Percentiles rank a stretch among this genome's conserved stretches.
Conservation (phyloP, 345 rosid species). For the Lumnitzera racemosa region DNA sequence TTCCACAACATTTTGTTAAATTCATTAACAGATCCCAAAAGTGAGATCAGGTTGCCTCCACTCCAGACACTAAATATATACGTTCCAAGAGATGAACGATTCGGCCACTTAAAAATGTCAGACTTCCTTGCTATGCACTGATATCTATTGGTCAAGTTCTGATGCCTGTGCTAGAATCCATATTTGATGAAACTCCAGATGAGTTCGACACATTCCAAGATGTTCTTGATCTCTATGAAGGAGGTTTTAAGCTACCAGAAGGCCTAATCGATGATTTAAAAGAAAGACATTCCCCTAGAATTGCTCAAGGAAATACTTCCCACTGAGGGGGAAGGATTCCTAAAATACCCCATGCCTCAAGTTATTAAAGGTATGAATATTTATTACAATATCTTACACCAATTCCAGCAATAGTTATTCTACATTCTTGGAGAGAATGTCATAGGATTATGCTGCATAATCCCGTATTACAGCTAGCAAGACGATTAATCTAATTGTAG, state of each 20-base stretch:
- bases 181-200: conserved; percentile 20
- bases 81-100: conserved; percentile 38
- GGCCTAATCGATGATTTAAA: conserved; percentile 13
- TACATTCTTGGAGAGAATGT: background rate
- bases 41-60: conserved; percentile 24
- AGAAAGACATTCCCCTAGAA: conserved; percentile 23
- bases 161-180: conserved; percentile 23
- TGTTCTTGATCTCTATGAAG: conserved; percentile 22
- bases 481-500: no score
- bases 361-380: conserved; percentile 24
- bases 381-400: no score
- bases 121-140: conserved; percentile 32
- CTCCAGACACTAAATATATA: conserved; percentile 22
- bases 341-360: conserved; percentile 31
- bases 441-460: background rate
- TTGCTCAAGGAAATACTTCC: conserved; percentile 25
- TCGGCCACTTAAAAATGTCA: conserved; percentile 34
- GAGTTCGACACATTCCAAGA: conserved; percentile 39
- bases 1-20: background rate
- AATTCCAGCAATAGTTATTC: no score
- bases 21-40: conserved; percentile 20
- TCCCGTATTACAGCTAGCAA: no score
- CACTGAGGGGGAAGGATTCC: conserved; percentile 25
- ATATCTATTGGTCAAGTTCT: conserved; percentile 26
- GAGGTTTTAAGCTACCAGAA: conserved; percentile 27